Conservation (phyloP, 768 basidiomycete genomes). For the Lactifluus piperatus region DNA sequence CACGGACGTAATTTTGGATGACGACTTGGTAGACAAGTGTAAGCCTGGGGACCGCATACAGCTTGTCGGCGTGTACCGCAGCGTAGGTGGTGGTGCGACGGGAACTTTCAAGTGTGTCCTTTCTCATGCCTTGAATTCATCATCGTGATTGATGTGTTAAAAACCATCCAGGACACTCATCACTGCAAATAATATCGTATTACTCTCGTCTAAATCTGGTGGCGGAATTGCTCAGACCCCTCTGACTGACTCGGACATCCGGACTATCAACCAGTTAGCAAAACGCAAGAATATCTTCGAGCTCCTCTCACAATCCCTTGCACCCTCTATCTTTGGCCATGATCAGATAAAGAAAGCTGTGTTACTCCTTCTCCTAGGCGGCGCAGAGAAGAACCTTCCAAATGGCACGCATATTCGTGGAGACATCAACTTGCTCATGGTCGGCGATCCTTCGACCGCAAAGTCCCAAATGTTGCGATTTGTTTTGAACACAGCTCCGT, state of each 20-base stretch:
- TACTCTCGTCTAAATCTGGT: constrained; percentile 89
- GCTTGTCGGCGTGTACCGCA: constrained; percentile 90
- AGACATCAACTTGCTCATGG: constrained; percentile 99
- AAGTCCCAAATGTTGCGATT: constrained; percentile 96
- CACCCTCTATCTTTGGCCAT: constrained; percentile 95
- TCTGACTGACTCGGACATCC: constrained; percentile 89
- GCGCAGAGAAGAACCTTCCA: constrained; percentile 93
- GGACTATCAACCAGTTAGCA: constrained; percentile 88
- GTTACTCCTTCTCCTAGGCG: constrained; percentile 86
- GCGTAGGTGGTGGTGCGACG: constrained; percentile 81
- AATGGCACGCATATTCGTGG: constrained; percentile 99
- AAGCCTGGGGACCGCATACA: constrained; percentile 98
- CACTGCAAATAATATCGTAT: constrained; percentile 90
- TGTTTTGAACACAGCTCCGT: constrained; percentile 88
- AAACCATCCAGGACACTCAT: constrained; percentile 64
- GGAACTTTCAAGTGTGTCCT: constrained; percentile 85
- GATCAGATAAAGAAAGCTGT: constrained; percentile 94
- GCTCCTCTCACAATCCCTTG: constrained; percentile 88
- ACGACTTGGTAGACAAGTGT: constrained; percentile 93
- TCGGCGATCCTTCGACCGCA: constrained; percentile 98
- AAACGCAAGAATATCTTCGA: constrained; percentile 82
- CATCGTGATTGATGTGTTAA: neutral
- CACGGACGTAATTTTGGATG: constrained; percentile 92
- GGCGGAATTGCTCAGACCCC: constrained; percentile 91
- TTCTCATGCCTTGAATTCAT: neutral